phyloP scores from a whole-genome alignment of 2,329 filamentous ascomycete species.

The Daldinia eschscholtzii region DNA sequence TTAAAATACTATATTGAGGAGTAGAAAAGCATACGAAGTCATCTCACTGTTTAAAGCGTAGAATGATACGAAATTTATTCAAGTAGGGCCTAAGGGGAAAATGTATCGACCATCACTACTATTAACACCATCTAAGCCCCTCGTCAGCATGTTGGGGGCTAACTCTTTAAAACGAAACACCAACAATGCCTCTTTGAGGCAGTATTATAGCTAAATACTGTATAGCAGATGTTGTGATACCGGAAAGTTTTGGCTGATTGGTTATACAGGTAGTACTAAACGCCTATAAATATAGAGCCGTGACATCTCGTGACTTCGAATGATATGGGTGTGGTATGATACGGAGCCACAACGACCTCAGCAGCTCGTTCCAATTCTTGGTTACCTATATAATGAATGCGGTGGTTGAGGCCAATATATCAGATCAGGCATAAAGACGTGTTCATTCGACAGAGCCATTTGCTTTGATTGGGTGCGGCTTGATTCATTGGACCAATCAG shows the following conservation, averaged over 20 bases:
- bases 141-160: not conserved
- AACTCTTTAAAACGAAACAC: not conserved
- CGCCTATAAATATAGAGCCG: not conserved
- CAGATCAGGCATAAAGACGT: not conserved
- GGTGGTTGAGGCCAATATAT: not conserved
- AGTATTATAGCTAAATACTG: not conserved
- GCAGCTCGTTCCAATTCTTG: not conserved
- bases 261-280: not conserved
- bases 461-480: not conserved
- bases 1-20: not conserved
- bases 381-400: too few species aligned
- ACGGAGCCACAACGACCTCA: not conserved
- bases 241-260: not conserved
- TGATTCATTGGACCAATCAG: not conserved
- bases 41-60: not conserved
- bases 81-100: not conserved
- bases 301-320: not conserved
- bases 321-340: not conserved
- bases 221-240: not conserved
- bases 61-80: not conserved
- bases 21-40: not conserved
- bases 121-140: not conserved
- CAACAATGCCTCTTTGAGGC: not conserved
- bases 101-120: not conserved
- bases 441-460: not conserved